Base-by-base conservation (phyloP, 2,329 filamentous ascomycete genomes). In the Fusarium sp. region DNA sequence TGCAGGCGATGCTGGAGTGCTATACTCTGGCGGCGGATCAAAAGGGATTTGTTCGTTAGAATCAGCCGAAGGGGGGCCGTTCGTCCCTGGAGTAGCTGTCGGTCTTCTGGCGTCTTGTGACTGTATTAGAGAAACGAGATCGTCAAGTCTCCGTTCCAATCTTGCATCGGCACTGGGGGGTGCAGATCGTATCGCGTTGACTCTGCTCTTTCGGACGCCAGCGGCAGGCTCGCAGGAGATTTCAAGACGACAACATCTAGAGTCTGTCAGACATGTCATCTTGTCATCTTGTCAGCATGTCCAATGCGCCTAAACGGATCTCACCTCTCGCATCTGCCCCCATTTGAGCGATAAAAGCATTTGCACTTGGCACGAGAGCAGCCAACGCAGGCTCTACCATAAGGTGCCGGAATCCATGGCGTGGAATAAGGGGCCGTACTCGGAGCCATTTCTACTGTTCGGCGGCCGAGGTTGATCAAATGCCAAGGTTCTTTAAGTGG, bases 321-420 rank as follows among this genome's bases (percentile, higher is more conserved):
- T 64, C 67, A 78, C 76, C 85, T 84, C 60, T 84, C 83, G 66
- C 83, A 84, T 11, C 58, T 70, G 8, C 72, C 63, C 13, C 79
- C 81, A 14, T 66, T 74, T 4, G 75, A 67, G 23, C 80, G 78
- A 48, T 84, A 78, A 32, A 85, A 82, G 71, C 85, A 87, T 78
- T 85, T 85, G 78, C 85, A 85, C 66, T 86, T 87, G 37, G 85
- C 84, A 56, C 82, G 83, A 56, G 82, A 81, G 72, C 85, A 87
- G 64, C 82, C 84, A 50, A 78, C 73, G 61, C 85, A 86, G 9
- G 85, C 82, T 37, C 83, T 81, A 30, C 85, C 84, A 67, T 86
- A 84, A 11, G 83, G 82, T 3, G 83, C 83, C 1, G 83, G 74
- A 25, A 54, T 66, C 48, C 64, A 66, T 20, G 65, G 43, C 6